These are phyloP conservation scores for Citeromyces matritensis DNA, from an alignment of 805 yeast genomes.

Conservation along the genomic window DNA sequence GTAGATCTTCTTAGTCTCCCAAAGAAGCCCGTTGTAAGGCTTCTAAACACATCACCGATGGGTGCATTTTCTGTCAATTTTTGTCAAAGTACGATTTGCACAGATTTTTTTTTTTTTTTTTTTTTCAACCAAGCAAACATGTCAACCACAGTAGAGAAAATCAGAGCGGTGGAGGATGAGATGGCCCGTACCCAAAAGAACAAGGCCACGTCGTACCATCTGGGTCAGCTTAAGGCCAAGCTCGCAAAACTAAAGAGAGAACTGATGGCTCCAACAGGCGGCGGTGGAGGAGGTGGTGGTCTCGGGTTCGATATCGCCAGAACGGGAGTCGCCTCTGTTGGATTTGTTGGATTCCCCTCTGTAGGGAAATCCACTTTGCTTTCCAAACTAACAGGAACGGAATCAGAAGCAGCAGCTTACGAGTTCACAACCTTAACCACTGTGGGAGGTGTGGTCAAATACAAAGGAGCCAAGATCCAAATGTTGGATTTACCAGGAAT, in stretches of 20 bases:
- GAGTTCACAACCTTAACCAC: constrained; percentile 97
- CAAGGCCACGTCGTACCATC: constrained; percentile 93
- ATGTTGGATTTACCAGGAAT: constrained; percentile 89
- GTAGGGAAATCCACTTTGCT: constrained; percentile 83
- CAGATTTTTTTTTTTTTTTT: background rate
- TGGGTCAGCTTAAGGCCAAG: constrained; percentile 95
- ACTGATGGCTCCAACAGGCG: constrained; percentile 51
- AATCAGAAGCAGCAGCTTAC: constrained; percentile 94
- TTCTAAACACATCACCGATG: constrained; percentile 1
- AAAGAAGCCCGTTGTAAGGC: background rate
- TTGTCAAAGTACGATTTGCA: constrained; percentile 7
- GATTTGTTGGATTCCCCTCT: constrained; percentile 97
- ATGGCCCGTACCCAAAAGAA: constrained; percentile 94
- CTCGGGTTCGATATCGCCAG: constrained; percentile 97
- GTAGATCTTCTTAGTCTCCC: background rate
- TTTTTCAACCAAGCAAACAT: constrained; percentile 15
- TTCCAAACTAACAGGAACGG: constrained; percentile 85
- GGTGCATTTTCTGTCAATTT: constrained; percentile 7
- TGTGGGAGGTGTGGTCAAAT: constrained; percentile 92
- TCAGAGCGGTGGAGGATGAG: constrained; percentile 87
- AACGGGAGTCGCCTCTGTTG: constrained; percentile 95
- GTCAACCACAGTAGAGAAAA: constrained; percentile 61
- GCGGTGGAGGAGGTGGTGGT: constrained; percentile 86
- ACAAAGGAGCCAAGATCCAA: constrained; percentile 95
- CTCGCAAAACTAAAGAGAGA: constrained; percentile 92